Evolutionary conservation across 495 filamentous ascomycete species (phyloP).

Genomic region (Chaetomium tenue): DNA sequence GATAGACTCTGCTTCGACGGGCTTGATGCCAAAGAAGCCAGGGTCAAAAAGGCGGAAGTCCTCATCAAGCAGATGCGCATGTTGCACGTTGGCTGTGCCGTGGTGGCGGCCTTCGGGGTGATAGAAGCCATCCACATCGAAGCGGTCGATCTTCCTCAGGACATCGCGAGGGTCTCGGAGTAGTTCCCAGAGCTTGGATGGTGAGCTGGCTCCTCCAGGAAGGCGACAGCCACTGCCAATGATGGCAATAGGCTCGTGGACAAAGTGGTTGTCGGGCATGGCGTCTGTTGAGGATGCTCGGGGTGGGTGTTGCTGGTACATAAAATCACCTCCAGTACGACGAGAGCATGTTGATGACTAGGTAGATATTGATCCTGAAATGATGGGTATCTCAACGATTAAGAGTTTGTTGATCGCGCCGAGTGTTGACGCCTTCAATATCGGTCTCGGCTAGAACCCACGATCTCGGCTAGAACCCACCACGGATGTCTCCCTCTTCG

Average conservation of each 20-base stretch:
- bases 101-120: constrained; percentile 51
- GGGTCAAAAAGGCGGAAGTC: constrained; percentile 48
- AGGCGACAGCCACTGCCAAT: constrained; percentile 30
- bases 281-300: too few species aligned
- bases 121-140: constrained; percentile 23
- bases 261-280: too few species aligned
- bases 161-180: constrained; percentile 22
- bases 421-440: too few species aligned
- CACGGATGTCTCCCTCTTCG: too few species aligned
- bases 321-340: too few species aligned
- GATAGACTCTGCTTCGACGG: constrained; percentile 49
- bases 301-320: too few species aligned
- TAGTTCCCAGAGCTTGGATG: constrained; percentile 27
- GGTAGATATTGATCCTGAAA: too few species aligned
- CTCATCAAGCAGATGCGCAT: constrained; percentile 62
- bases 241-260: constrained; percentile 32
- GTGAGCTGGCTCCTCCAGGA: constrained; percentile 24
- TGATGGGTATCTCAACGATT: too few species aligned
- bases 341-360: too few species aligned
- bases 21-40: constrained; percentile 49
- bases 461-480: too few species aligned
- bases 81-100: constrained; percentile 40
- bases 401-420: too few species aligned
- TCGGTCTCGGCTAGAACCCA: too few species aligned
- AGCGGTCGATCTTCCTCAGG: constrained; percentile 19